Base-by-base conservation (phyloP, 1,139 yeast genomes). In the Taphrina pruni region DNA sequence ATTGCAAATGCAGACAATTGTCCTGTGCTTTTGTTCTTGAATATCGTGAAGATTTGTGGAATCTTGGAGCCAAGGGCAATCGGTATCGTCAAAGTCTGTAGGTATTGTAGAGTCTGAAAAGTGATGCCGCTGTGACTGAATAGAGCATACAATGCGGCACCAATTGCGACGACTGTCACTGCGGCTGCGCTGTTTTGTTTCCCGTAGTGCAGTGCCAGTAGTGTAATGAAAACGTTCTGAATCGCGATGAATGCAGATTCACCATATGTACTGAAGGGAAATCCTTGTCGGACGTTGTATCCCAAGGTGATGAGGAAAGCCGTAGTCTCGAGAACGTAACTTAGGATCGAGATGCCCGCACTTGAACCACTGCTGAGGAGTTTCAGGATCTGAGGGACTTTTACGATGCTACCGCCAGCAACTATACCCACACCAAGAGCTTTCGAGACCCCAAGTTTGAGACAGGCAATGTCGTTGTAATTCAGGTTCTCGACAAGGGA, bases 1-100 rank as follows among this genome's bases (percentile, higher is more conserved):
- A 87, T 84, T 9, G 88, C 83, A 58, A 85, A 78, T 17, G 81
- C 80, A 21, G 87, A 82, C 72, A 87, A 80, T 74, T 86, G 87
- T 36, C 83, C 83, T 0, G 88, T 85, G 2, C 87, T 82, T 72
- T 81, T 80, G 74, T 83, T 81, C 64, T 76, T 78, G 73, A 80
- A 78, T 74, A 86, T 86, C 60, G 81, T 77, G 58, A 76, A 74
- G 69, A 87, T 85, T 75, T 87, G 90, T 0, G 89, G 88, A 45
- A 86, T 72, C 75, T 85, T 86, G 60, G 87, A 81, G 21, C 81
- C 75, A 21, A 86, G 79, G 8, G 84, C 79, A 58, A 87, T 76
- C 9, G 90, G 90, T 66, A 86, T 84, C 57, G 84, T 83, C 70
- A 69, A 60, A 26, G 83, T 76, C 73, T 86, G 87, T 70, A 87